These are phyloP conservation scores for Dictyostelium gargantuum DNA, from an alignment of 208 protist species.

Conservation along the genomic window DNA sequence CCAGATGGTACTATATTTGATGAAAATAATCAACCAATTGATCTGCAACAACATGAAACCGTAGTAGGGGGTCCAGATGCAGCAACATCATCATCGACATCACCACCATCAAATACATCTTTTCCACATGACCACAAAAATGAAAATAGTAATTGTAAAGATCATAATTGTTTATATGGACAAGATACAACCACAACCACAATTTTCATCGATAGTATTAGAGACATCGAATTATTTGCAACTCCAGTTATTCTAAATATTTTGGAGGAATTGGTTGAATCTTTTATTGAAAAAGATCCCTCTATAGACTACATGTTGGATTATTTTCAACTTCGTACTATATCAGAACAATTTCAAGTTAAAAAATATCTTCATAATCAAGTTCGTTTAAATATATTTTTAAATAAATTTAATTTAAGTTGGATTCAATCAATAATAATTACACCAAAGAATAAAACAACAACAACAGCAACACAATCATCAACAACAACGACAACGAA, in stretches of 20 bases:
- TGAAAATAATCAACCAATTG: no score
- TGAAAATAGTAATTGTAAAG: neutral
- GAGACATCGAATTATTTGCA: slow-evolving; percentile 56
- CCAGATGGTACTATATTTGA: neutral
- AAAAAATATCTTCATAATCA: slow-evolving; percentile 52
- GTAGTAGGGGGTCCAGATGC: neutral
- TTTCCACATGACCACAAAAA: neutral
- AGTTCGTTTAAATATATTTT: slow-evolving; percentile 2
- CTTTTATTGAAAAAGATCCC: slow-evolving; percentile 59
- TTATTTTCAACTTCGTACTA: slow-evolving; percentile 23
- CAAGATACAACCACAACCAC: slow-evolving; percentile 1
- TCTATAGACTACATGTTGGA: slow-evolving; percentile 57
- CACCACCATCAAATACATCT: neutral
- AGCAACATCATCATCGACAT: neutral
- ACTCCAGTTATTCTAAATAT: slow-evolving; percentile 60
- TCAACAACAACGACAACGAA: neutral
- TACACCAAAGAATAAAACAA: neutral
- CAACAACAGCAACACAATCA: neutral
- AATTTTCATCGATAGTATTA: slow-evolving; percentile 22
- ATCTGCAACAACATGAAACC: neutral
- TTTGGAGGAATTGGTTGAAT: slow-evolving; percentile 41
- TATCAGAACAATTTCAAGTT: slow-evolving; percentile 42
- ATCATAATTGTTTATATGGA: neutral
- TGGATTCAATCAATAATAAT: slow-evolving; percentile 31
- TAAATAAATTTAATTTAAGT: slow-evolving; percentile 49